These are phyloP conservation scores for Aspergillus olivimuriae DNA, from an alignment of 495 filamentous ascomycete genomes.

Conservation along the genomic window DNA sequence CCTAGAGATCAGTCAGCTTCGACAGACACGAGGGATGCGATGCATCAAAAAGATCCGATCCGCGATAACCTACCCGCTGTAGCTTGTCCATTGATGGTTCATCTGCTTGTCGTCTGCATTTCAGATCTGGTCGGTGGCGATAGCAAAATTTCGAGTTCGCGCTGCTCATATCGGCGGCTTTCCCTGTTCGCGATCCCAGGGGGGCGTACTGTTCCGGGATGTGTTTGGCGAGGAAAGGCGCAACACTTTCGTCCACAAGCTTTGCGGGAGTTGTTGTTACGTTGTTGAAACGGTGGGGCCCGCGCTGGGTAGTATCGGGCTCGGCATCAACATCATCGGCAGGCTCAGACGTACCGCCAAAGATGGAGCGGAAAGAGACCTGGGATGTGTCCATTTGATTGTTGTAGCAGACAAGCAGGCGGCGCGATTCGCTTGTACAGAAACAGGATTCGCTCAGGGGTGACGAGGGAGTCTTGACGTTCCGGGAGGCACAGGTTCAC, in stretches of 20 bases:
- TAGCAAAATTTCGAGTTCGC: conserved; percentile 91
- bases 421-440: too few relatives aligned
- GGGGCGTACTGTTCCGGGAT: conserved; percentile 80
- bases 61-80: conserved; percentile 57
- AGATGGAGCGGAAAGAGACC: conserved; percentile 16
- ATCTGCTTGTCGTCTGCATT: conserved; percentile 86
- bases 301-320: conserved; percentile 18
- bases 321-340: conserved; percentile 14
- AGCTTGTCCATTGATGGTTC: conserved; percentile 94
- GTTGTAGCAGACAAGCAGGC: too few relatives aligned
- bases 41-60: neutral
- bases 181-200: conserved; percentile 34
- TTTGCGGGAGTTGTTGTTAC: conserved; percentile 33
- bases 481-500: neutral
- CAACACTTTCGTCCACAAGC: conserved; percentile 52
- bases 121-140: conserved; percentile 87
- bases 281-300: conserved; percentile 14
- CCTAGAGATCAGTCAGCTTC: conserved; percentile 37
- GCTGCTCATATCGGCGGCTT: conserved; percentile 28
- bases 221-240: conserved; percentile 79
- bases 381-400: conserved; percentile 3
- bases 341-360: conserved; percentile 13
- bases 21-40: neutral
- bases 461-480: too few relatives aligned
- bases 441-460: too few relatives aligned